Conservation (phyloP, 352 stramenopile species). For the Globisporangium cystogenes region DNA sequence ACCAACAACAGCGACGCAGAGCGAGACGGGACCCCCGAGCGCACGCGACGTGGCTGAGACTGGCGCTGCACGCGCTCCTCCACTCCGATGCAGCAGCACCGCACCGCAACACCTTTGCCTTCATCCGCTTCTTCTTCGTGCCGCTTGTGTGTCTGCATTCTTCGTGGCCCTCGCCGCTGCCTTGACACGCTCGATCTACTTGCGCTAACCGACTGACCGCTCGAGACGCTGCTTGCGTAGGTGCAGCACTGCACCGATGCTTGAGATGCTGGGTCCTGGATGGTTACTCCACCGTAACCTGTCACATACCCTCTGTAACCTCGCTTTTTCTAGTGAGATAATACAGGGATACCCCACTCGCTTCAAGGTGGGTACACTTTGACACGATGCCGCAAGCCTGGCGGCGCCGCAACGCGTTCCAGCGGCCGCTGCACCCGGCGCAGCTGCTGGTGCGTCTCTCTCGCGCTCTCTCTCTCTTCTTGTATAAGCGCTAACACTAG, state of each 20-base stretch:
- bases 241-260: slow-evolving; percentile 53
- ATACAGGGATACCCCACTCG: not conserved
- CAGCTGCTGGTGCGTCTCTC: slow-evolving; percentile 29
- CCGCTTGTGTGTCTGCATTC: slow-evolving; percentile 1
- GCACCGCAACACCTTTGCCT: too few species aligned
- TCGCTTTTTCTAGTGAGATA: too few species aligned
- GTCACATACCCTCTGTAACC: too few species aligned
- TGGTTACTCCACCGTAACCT: too few species aligned
- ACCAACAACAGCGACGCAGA: slow-evolving; percentile 27
- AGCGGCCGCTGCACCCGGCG: slow-evolving; percentile 32
- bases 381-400: too few species aligned
- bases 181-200: slow-evolving; percentile 19
- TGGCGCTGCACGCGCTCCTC: not conserved
- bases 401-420: slow-evolving; percentile 38
- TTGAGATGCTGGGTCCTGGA: too few species aligned
- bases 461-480: not conserved
- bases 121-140: too few species aligned
- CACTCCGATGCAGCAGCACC: not conserved
- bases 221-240: slow-evolving; percentile 59
- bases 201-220: slow-evolving; percentile 39
- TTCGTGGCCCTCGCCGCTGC: slow-evolving; percentile 11
- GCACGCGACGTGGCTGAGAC: slow-evolving; percentile 9
- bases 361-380: not conserved
- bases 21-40: slow-evolving; percentile 16
- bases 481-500: not conserved